Conservation (phyloP, 106 monocot genomes). For the Amphibolis antarctica region DNA sequence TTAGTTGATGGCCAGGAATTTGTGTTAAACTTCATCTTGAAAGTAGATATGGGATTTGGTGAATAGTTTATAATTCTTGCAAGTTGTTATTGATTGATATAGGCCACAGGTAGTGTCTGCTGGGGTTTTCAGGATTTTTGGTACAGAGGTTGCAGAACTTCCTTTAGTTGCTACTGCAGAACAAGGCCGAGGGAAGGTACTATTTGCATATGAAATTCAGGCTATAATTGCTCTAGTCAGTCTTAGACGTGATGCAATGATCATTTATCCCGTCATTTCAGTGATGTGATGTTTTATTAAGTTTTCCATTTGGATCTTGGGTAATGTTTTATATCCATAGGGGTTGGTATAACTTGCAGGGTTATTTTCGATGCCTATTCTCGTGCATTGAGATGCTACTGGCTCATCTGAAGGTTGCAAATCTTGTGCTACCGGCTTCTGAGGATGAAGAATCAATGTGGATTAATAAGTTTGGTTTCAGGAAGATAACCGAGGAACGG, state of each 20-base stretch:
- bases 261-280: too few relatives aligned
- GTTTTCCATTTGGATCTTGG: too few relatives aligned
- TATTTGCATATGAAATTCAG: neutral
- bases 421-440: conserved; percentile 9
- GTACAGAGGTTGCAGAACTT: conserved; percentile 43
- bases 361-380: conserved; percentile 17
- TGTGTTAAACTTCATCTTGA: too few relatives aligned
- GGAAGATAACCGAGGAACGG: conserved; percentile 3
- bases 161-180: conserved; percentile 45
- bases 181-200: conserved; percentile 38
- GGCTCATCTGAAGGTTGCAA: conserved; percentile 4
- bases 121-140: conserved; percentile 50
- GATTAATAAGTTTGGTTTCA: conserved; percentile 21
- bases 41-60: too few relatives aligned
- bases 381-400: conserved; percentile 20
- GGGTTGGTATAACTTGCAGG: conserved; percentile 8
- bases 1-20: too few relatives aligned
- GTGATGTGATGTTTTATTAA: too few relatives aligned
- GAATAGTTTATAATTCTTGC: too few relatives aligned
- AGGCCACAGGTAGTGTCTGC: conserved; percentile 46
- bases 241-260: too few relatives aligned
- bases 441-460: conserved; percentile 16
- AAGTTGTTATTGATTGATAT: neutral
- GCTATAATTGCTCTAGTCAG: too few relatives aligned
- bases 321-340: too few relatives aligned